phyloP scores from a whole-genome alignment of 345 rosid genomes.

The Hibiscus mutabilis region DNA sequence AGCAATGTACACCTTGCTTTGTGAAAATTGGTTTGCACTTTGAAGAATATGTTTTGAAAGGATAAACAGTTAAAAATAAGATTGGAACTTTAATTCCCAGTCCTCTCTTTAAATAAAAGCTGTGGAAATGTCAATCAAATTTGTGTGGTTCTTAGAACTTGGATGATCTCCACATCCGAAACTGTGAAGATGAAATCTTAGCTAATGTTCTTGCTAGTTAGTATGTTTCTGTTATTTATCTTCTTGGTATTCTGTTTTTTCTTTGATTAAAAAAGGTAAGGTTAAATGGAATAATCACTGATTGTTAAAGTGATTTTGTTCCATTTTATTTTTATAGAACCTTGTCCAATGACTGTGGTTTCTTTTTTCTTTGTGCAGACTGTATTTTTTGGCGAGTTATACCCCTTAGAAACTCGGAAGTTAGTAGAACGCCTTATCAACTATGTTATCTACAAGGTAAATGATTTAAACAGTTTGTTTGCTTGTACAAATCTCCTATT shows the following conservation, averaged over 20 bases:
- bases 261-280: background rate
- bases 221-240: background rate
- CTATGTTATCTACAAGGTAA: slow-evolving; percentile 59
- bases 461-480: background rate
- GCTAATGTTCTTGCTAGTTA: background rate
- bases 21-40: background rate
- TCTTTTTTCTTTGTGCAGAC: slow-evolving; percentile 45
- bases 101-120: background rate
- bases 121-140: background rate
- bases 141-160: background rate
- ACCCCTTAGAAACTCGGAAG: slow-evolving; percentile 72
- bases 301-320: background rate
- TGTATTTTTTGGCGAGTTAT: slow-evolving; percentile 72
- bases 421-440: slow-evolving; percentile 84
- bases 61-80: background rate
- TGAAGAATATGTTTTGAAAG: background rate
- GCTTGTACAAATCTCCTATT: background rate
- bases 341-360: background rate
- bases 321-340: background rate
- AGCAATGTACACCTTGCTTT: background rate
- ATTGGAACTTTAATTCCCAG: background rate
- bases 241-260: background rate
- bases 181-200: background rate
- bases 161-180: background rate
- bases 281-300: background rate